phyloP scores from a whole-genome alignment of 2,329 filamentous ascomycete genomes.

The Mycosphaerelloides madeirae region DNA sequence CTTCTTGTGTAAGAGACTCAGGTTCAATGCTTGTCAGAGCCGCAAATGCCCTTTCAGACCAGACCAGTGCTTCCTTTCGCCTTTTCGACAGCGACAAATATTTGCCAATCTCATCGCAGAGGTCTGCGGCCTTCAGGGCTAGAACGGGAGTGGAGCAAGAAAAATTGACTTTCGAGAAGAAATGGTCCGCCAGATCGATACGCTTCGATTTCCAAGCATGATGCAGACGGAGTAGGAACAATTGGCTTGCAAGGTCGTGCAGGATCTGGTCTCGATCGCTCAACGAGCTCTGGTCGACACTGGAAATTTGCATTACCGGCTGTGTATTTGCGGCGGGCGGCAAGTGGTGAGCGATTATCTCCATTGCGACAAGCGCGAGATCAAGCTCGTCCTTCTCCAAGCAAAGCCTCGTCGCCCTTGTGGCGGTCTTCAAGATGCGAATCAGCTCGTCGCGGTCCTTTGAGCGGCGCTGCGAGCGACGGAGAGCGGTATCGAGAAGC shows the following conservation, averaged over 20 bases:
- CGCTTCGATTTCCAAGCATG: conserved; percentile 73
- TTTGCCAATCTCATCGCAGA: conserved; percentile 68
- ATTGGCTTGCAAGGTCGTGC: conserved; percentile 53
- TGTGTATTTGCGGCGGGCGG: conserved; percentile 2
- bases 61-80: conserved; percentile 56
- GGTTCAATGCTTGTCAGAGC: conserved; percentile 54
- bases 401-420: conserved; percentile 62
- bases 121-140: conserved; percentile 61
- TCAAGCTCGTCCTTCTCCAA: conserved; percentile 56
- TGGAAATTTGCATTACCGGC: conserved; percentile 15
- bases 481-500: conserved; percentile 57
- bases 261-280: conserved; percentile 29
- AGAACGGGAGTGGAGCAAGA: conserved; percentile 44
- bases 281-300: conserved; percentile 9
- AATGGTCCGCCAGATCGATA: conserved; percentile 71
- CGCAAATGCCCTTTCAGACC: conserved; percentile 66
- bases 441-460: conserved; percentile 34
- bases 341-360: conserved; percentile 56
- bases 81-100: conserved; percentile 51
- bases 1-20: conserved; percentile 54
- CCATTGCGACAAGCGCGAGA: conserved; percentile 57
- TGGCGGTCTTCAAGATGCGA: conserved; percentile 61
- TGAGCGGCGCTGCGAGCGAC: conserved; percentile 22
- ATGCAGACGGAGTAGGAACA: conserved; percentile 60
- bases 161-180: conserved; percentile 59